phyloP scores from a whole-genome alignment of 75 land plant species.

The Picea glauca region DNA sequence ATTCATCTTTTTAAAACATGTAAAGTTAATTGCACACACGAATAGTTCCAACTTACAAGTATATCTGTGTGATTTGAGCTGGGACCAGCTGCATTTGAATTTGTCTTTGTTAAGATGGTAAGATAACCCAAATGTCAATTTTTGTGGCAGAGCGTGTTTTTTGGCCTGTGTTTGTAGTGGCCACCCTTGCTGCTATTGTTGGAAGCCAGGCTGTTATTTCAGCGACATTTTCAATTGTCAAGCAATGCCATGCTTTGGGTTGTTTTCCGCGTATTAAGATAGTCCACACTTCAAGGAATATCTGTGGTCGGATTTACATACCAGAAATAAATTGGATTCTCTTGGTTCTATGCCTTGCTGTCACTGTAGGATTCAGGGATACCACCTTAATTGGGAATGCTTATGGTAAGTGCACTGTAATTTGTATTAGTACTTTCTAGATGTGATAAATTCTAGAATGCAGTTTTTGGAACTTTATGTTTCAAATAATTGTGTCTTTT shows the following conservation, averaged over 20 bases:
- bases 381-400: conserved; percentile 81
- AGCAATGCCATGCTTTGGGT: conserved; percentile 71
- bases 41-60: background rate
- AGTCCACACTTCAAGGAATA: conserved; percentile 72
- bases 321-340: conserved; percentile 92
- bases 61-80: background rate
- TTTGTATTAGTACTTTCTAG: background rate
- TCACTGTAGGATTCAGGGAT: conserved; percentile 68
- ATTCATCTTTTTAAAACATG: background rate
- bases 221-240: conserved; percentile 80
- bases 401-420: conserved; percentile 49
- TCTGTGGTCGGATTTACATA: conserved; percentile 78
- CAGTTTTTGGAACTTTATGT: background rate
- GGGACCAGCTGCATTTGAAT: background rate
- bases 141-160: conserved; percentile 50
- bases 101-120: background rate
- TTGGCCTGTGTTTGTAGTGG: conserved; percentile 79
- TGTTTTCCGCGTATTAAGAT: conserved; percentile 81
- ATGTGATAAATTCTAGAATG: background rate
- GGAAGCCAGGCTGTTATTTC: conserved; percentile 78
- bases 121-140: background rate
- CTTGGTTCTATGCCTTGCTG: conserved; percentile 62
- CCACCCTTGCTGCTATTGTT: conserved; percentile 82
- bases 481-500: conserved; percentile 5
- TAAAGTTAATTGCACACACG: background rate